Conservation (phyloP, 345 rosid genomes). For the Populus tremula region DNA sequence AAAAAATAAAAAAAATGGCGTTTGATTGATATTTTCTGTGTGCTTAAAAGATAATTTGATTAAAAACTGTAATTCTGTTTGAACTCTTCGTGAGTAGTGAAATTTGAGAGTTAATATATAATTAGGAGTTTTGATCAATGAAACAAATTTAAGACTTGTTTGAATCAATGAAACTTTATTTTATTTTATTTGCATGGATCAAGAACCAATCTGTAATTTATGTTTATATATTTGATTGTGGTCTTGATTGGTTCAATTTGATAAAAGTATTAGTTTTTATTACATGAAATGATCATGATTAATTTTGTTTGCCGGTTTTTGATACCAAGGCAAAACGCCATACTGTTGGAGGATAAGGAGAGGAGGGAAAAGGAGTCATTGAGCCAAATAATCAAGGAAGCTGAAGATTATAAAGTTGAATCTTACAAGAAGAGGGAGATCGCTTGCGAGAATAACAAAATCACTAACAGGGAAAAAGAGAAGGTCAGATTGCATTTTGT, state of each 20-base stretch:
- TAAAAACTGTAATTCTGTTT: neutral
- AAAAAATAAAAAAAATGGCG: neutral
- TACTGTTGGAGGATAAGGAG: conserved; percentile 74
- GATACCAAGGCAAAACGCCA: conserved; percentile 52
- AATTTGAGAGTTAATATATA: neutral
- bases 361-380: conserved; percentile 62
- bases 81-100: neutral
- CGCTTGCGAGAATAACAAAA: conserved; percentile 55
- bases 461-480: conserved; percentile 66
- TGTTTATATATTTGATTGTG: neutral
- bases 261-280: neutral
- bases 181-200: neutral
- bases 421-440: conserved; percentile 57
- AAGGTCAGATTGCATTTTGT: conserved; percentile 45
- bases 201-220: neutral
- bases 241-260: neutral
- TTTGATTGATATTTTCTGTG: neutral
- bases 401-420: conserved; percentile 57
- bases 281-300: neutral
- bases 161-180: neutral
- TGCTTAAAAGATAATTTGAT: neutral
- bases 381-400: conserved; percentile 60
- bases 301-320: conserved; percentile 5
- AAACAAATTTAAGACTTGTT: neutral
- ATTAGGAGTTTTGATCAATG: neutral